Conservation (phyloP, 2,329 filamentous ascomycete genomes). For the Camillea tinctor region DNA sequence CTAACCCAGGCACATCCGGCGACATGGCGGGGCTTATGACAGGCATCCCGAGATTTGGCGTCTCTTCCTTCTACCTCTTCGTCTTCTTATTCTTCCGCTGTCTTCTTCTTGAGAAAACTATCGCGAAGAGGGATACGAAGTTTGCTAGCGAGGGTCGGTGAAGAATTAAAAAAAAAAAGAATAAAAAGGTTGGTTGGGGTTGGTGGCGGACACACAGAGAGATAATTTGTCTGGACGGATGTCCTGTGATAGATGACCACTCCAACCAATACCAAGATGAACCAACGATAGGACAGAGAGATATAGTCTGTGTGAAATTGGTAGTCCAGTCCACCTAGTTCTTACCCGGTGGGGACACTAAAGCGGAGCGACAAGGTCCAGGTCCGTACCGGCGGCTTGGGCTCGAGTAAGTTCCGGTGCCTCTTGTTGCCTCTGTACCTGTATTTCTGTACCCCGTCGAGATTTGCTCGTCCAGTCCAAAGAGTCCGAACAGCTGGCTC, state of each 20-base stretch:
- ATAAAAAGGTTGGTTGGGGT: neutral
- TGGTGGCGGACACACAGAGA: neutral
- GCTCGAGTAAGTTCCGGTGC: neutral
- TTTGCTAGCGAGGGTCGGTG: slow-evolving; percentile 1
- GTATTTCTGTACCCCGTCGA: neutral
- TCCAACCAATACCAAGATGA: neutral
- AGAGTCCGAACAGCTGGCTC: neutral
- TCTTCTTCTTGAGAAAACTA: neutral
- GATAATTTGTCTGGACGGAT: neutral
- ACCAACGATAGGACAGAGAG: neutral
- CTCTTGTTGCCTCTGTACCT: neutral
- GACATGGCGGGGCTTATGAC: slow-evolving; percentile 25
- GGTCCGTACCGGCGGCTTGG: neutral
- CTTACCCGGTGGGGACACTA: neutral
- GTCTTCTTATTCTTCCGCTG: neutral
- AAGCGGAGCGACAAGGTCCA: neutral
- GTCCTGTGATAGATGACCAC: neutral
- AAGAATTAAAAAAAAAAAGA: neutral
- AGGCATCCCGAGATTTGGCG: slow-evolving; percentile 3
- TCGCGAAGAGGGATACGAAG: slow-evolving; percentile 1
- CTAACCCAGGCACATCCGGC: slow-evolving; percentile 23
- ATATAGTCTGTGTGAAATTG: neutral
- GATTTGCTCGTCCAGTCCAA: neutral
- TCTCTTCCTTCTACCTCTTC: neutral
- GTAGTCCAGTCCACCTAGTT: neutral